A percentile compares a stretch with the other conserved stretches of the same genome.
These are phyloP conservation scores for Chaetomiaceae sp. DNA, from an alignment of 2,329 filamentous ascomycete genomes.

Conservation along the genomic window DNA sequence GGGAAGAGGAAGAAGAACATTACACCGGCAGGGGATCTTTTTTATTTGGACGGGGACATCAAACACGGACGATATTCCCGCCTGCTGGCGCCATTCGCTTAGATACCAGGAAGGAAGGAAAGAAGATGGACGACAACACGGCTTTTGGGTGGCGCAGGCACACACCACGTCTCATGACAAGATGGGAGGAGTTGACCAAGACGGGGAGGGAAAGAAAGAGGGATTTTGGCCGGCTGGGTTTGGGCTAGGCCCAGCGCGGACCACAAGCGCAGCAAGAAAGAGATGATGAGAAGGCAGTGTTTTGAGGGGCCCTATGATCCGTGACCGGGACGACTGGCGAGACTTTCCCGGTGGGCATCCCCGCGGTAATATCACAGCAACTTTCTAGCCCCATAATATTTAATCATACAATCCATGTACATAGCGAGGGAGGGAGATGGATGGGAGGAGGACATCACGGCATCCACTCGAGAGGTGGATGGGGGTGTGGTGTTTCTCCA, in stretches of 20 bases:
- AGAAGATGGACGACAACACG: constrained; percentile 4
- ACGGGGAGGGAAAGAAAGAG: neutral
- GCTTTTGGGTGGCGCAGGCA: constrained; percentile 1
- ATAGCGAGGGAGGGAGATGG: constrained; percentile 20
- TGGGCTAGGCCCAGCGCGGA: constrained; percentile 7
- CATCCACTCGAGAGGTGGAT: constrained; percentile 4
- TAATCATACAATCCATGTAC: constrained; percentile 30
- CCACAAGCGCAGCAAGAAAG: neutral
- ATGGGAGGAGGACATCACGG: constrained; percentile 1
- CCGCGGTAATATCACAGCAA: constrained; percentile 20
- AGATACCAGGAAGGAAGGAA: constrained; percentile 27
- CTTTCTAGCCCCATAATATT: constrained; percentile 28
- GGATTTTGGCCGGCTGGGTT: neutral
- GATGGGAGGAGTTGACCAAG: neutral
- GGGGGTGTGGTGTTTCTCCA: constrained; percentile 2
- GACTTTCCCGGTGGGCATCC: constrained; percentile 4
- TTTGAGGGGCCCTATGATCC: constrained; percentile 4
- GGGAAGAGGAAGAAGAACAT: constrained; percentile 13
- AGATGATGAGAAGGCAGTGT: neutral
- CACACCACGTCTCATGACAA: neutral
- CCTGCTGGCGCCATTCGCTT: constrained; percentile 43
- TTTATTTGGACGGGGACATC: constrained; percentile 29
- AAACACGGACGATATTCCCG: constrained; percentile 29
- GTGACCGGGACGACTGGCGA: constrained; percentile 3
- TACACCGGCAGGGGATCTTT: constrained; percentile 26